Percentiles rank a stretch among this genome's conserved stretches.
phyloP scores from a whole-genome alignment of 2,329 filamentous ascomycete genomes.

The Colletotrichum karsti region DNA sequence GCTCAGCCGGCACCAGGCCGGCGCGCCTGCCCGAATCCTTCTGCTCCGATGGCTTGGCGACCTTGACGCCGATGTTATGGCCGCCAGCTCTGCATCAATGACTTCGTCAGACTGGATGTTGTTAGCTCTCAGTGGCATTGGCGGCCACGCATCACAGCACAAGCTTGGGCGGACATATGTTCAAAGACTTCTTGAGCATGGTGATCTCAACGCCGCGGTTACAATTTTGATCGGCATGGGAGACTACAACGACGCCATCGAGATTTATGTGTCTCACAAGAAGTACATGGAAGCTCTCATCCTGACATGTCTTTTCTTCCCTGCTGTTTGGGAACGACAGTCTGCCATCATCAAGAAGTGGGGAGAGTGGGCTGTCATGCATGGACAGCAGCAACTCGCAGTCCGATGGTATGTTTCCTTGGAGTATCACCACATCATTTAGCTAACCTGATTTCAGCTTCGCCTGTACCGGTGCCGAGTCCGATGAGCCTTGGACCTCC shows the following conservation, averaged over 20 bases:
- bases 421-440: background rate
- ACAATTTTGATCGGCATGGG: constrained; percentile 93
- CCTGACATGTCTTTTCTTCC: constrained; percentile 83
- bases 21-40: constrained; percentile 82
- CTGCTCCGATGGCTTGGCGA: constrained; percentile 94
- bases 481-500: constrained; percentile 87
- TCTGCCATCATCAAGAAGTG: constrained; percentile 90
- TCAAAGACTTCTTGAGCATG: constrained; percentile 86
- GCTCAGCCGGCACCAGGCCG: constrained; percentile 74
- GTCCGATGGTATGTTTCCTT: constrained; percentile 71
- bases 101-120: constrained; percentile 98
- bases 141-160: constrained; percentile 76
- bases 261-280: constrained; percentile 92
- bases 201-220: constrained; percentile 90
- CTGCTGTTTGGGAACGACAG: constrained; percentile 90
- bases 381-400: constrained; percentile 88
- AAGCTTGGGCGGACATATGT: constrained; percentile 92
- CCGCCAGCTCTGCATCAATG: constrained; percentile 83
- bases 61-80: constrained; percentile 82
- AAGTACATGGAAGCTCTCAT: constrained; percentile 93
- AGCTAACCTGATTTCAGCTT: constrained; percentile 59
- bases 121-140: constrained; percentile 88
- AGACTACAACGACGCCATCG: constrained; percentile 92
- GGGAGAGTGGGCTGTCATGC: constrained; percentile 90
- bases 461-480: constrained; percentile 87